Evolutionary conservation across 202 grass and related monocot species (phyloP).

Genomic region (Zizania palustris): DNA sequence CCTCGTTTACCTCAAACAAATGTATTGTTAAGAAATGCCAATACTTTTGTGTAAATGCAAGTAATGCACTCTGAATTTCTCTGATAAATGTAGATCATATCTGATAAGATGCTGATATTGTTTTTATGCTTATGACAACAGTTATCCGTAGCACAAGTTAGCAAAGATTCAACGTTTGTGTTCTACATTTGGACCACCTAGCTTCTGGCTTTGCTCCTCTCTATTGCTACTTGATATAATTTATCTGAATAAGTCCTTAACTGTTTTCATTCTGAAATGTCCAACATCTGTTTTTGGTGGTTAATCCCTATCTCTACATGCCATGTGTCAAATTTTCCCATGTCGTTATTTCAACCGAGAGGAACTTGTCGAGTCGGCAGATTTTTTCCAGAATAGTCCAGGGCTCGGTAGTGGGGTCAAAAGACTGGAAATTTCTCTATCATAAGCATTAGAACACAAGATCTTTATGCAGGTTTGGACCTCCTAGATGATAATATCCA

Average conservation of each 20-base stretch:
- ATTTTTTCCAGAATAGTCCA: too few species aligned
- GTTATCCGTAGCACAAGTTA: not conserved
- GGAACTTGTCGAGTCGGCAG: not conserved
- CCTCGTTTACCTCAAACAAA: constrained; percentile 4
- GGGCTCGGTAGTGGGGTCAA: too few species aligned
- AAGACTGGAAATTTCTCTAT: too few species aligned
- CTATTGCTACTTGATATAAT: constrained; percentile 10
- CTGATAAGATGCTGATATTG: not conserved
- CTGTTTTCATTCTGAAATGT: not conserved
- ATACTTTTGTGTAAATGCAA: constrained; percentile 5
- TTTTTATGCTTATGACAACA: not conserved
- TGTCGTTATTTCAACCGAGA: not conserved
- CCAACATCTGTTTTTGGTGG: not conserved
- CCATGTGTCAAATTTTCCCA: not conserved
- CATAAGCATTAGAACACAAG: too few species aligned
- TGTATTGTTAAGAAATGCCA: not conserved
- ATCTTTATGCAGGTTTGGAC: too few species aligned
- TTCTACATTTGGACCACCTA: not conserved
- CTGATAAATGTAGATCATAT: not conserved
- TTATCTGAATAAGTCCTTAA: not conserved
- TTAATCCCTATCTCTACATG: not conserved
- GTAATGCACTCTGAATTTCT: not conserved
- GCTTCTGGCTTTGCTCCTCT: not conserved
- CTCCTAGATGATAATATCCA: too few species aligned
- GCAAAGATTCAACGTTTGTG: not conserved